Percentiles rank a stretch among this genome's conserved stretches.
These are phyloP conservation scores for Alternaria sp. DNA, from an alignment of 2,329 filamentous ascomycete genomes.

Conservation along the genomic window DNA sequence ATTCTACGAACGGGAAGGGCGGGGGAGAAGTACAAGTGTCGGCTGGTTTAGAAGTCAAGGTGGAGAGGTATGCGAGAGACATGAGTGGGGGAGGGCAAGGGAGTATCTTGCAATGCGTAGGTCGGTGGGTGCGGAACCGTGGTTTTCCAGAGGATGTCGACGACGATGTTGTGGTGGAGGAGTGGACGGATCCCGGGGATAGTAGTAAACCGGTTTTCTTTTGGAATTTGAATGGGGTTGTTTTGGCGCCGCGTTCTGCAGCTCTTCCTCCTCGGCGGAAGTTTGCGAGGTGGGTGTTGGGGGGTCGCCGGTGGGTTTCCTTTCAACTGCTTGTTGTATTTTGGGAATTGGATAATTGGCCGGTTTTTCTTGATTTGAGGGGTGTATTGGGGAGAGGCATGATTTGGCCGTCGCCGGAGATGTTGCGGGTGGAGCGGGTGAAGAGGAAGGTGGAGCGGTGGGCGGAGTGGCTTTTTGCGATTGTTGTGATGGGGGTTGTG, in stretches of 20 bases:
- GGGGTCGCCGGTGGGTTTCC: conserved; percentile 24
- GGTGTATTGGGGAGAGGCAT: neutral
- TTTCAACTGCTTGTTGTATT: conserved; percentile 42
- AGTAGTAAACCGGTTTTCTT: conserved; percentile 60
- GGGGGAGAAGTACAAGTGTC: neutral
- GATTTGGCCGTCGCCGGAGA: neutral
- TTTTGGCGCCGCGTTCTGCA: conserved; percentile 2
- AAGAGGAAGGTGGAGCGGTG: neutral
- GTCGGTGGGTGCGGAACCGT: neutral
- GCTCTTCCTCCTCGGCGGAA: neutral
- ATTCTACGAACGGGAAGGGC: neutral
- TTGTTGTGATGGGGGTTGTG: neutral
- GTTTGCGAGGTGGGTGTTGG: conserved; percentile 12
- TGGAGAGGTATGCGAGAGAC: conserved; percentile 52
- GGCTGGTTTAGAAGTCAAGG: conserved; percentile 42
- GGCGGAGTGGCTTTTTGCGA: neutral
- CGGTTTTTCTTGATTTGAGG: conserved; percentile 33
- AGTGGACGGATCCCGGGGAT: conserved; percentile 59
- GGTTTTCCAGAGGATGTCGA: conserved; percentile 20
- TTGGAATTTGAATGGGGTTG: conserved; percentile 59
- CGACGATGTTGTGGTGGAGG: conserved; percentile 55
- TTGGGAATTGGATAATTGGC: conserved; percentile 45
- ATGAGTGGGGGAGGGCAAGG: conserved; percentile 59
- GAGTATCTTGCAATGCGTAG: neutral
- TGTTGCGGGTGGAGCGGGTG: neutral